Conservation (phyloP, 805 yeast species). For the Maudiozyma serrabonitensis region DNA sequence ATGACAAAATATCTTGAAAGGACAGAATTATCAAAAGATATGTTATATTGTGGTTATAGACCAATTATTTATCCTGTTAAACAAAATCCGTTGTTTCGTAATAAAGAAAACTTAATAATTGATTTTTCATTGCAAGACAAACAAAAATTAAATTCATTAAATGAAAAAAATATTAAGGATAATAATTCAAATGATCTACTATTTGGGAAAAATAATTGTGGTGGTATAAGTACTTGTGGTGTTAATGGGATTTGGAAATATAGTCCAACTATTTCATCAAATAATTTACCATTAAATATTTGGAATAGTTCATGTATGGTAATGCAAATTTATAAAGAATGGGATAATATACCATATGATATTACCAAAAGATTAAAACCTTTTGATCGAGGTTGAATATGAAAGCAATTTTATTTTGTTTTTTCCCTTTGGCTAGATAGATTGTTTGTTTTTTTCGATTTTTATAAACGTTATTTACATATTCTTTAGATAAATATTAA, state of each 20-base stretch:
- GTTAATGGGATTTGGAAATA: conserved; percentile 26
- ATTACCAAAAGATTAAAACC: conserved; percentile 20
- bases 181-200: neutral
- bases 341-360: conserved; percentile 22
- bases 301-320: conserved; percentile 26
- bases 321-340: conserved; percentile 27
- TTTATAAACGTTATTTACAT: too few species aligned
- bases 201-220: conserved; percentile 10
- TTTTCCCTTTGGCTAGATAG: too few species aligned
- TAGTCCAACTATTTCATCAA: conserved; percentile 18
- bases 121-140: neutral
- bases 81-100: conserved; percentile 25
- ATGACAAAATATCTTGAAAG: conserved; percentile 25
- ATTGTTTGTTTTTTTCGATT: too few species aligned
- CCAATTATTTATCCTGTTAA: conserved; percentile 26
- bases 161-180: neutral
- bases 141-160: neutral
- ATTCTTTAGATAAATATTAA: too few species aligned
- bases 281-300: conserved; percentile 17
- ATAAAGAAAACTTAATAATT: conserved; percentile 1
- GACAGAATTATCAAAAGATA: conserved; percentile 21
- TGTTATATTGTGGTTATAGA: conserved; percentile 26
- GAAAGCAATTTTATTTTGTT: too few species aligned
- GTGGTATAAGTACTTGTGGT: conserved; percentile 25
- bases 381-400: conserved; percentile 11